Evolutionary conservation across 345 rosid genomes (phyloP), one percentile per base, ranked within the genome.

Genomic region (Hibiscus tridactylites): DNA sequence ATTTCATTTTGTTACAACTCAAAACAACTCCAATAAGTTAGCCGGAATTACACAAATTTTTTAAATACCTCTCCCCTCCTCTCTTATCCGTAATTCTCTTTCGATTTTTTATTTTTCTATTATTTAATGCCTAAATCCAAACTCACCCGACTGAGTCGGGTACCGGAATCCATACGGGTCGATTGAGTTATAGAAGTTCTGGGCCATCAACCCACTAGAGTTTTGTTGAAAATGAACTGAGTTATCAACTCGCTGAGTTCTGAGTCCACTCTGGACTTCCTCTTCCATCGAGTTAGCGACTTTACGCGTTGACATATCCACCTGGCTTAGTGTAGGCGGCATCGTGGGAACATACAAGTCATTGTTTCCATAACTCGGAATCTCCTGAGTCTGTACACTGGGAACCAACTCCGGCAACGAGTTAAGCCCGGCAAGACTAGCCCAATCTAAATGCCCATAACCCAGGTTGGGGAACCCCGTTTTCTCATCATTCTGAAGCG

Each of bases 401-500:
- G 77, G 71, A 6, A 56, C 79, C 75, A 82, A 76, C 35, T 86
- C 90, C 6, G 89, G 78, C 2, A 71, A 85, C 50, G 80, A 56
- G 79, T 72, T 87, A 28, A 92, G 80, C 71, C 85, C 86, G 0
- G 84, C 89, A 1, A 95, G 78, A 71, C 77, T 84, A 46, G 99
- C 96, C 97, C 99, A 92, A 26, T 92, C 97, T 26, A 90, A 84
- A 53, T 79, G 83, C 4, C 80, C 90, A 0, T 82, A 75, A 44
- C 86, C 85, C 69, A 81, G 76, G 35, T 74, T 70, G 47, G 72
- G 81, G 16, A 78, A 15, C 47, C 81, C 81, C 33, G 73, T 72
- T 67, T 87, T 84, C 66, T 85, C 86, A 3, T 85, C 91, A 33
- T 81, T 74, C 39, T 77, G 89, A 61, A 76, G 42, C 16, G 83